These are phyloP conservation scores for Syzygium grande DNA, from an alignment of 345 rosid species.

Conservation along the genomic window DNA sequence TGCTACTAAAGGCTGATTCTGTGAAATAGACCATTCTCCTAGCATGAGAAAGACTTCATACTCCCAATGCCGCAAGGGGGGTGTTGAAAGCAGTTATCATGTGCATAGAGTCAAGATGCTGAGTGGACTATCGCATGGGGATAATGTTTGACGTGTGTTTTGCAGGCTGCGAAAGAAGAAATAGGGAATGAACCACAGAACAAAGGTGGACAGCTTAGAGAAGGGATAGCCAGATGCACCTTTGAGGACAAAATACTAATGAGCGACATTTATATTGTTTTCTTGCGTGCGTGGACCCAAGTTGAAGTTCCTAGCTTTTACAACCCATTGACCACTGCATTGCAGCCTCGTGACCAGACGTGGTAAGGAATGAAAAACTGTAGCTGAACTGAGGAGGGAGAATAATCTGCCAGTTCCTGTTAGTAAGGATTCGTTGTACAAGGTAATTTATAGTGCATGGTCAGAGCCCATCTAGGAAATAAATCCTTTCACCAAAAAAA, in stretches of 20 bases:
- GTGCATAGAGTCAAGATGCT: not conserved
- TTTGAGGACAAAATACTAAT: conserved; percentile 92
- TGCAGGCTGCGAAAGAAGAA: conserved; percentile 78
- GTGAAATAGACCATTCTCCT: not conserved
- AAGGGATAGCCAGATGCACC: conserved; percentile 90
- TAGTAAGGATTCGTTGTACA: conserved; percentile 82
- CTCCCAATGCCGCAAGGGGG: not conserved
- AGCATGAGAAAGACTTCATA: not conserved
- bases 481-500: not conserved
- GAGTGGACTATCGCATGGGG: not conserved
- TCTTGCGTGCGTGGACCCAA: conserved; percentile 73
- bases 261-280: conserved; percentile 88
- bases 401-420: conserved; percentile 57
- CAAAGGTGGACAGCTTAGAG: conserved; percentile 56
- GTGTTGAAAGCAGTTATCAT: not conserved
- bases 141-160: not conserved
- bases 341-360: conserved; percentile 68
- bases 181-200: conserved; percentile 54
- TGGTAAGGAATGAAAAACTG: conserved; percentile 96
- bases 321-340: conserved; percentile 80
- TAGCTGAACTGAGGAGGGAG: conserved; percentile 76
- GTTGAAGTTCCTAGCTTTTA: conserved; percentile 72
- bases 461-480: not conserved
- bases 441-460: conserved; percentile 29
- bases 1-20: not conserved